Evolutionary conservation across 352 stramenopile species (phyloP).

Genomic region (Chrysophaeum taylorii): DNA sequence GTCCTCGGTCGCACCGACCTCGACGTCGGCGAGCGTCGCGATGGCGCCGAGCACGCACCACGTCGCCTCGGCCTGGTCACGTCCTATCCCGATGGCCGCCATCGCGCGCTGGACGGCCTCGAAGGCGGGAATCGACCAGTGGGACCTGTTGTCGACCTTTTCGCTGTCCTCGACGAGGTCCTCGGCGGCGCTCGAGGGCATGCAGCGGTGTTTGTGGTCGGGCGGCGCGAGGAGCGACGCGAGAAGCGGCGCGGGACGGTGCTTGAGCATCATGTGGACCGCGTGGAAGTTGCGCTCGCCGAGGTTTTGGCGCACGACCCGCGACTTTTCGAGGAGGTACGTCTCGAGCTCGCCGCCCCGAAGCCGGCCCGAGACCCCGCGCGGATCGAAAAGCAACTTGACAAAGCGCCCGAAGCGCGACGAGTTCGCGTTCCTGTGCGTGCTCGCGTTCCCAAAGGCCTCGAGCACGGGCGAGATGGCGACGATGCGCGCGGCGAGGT

Average conservation of each 20-base stretch:
- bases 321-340: constrained; percentile 41
- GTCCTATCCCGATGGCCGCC: not conserved
- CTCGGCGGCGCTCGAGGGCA: too few species aligned
- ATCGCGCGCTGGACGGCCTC: not conserved
- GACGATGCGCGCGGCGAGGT: constrained; percentile 40
- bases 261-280: constrained; percentile 35
- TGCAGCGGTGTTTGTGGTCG: constrained; percentile 1
- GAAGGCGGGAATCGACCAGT: too few species aligned
- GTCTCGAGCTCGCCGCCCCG: constrained; percentile 25
- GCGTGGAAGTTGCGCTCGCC: constrained; percentile 41
- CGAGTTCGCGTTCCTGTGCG: constrained; percentile 69
- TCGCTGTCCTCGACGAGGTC: too few species aligned
- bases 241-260: not conserved
- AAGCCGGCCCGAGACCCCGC: too few species aligned
- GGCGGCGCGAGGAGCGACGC: not conserved
- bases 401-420: constrained; percentile 78
- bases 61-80: not conserved
- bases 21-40: not conserved
- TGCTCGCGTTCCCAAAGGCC: constrained; percentile 76
- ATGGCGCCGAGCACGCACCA: constrained; percentile 6
- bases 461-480: constrained; percentile 74
- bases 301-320: constrained; percentile 26
- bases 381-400: constrained; percentile 65
- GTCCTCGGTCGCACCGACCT: constrained; percentile 5
- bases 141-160: not conserved